Base-by-base conservation (phyloP, 2,329 filamentous ascomycete species). In the Ophiostoma pallidulum region DNA sequence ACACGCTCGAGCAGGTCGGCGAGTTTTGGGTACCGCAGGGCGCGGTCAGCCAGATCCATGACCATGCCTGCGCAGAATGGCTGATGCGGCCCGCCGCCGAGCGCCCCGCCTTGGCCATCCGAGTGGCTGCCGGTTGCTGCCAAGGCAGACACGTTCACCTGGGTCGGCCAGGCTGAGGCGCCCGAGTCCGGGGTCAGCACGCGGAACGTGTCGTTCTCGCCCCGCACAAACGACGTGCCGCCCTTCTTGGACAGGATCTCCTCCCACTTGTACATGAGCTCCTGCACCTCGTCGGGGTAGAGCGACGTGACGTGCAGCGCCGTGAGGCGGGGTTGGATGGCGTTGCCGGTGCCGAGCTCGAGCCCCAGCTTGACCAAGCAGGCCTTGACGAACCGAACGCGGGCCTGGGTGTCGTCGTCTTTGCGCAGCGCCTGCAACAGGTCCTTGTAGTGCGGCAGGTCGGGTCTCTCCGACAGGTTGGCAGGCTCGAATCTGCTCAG, bases 351-450 rank as follows among this genome's bases (percentile, higher is more conserved):
- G 61, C 78, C 86, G 45, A 91, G 80, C 49, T 83, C 77, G n/a
- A 98, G 72, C 1, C 86, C 88, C 10, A 98, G 72, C 59, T 92
- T 95, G 14, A 67, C 64, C 20, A 98, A 69, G 54, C 87, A 87
- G 12, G 84, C 83, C 56, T 83, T 88, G 53, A 97, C 65, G 57
- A 98, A 96, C 37, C 73, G 70, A 6, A 78, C 73, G 37, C 92
- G 79, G 16, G 77, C 70, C 43, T 51, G 53, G 4, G 35, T 28
- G 74, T 39, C 71, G 56, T 97, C 86, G 52, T 88, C 82, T 7
- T 73, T 74, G 12, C 74, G 68, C 22, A 98, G 69, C 12, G 72
- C 72, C 16, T 81, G 72, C 32, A 94, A 78, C 13, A 94, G 66
- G 4, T 80, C 71, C 14, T 75, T 72, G 60, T 94, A 97, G 1